phyloP scores from a whole-genome alignment of 2,329 filamentous ascomycete genomes.

The Plenodomus biglobosus region DNA sequence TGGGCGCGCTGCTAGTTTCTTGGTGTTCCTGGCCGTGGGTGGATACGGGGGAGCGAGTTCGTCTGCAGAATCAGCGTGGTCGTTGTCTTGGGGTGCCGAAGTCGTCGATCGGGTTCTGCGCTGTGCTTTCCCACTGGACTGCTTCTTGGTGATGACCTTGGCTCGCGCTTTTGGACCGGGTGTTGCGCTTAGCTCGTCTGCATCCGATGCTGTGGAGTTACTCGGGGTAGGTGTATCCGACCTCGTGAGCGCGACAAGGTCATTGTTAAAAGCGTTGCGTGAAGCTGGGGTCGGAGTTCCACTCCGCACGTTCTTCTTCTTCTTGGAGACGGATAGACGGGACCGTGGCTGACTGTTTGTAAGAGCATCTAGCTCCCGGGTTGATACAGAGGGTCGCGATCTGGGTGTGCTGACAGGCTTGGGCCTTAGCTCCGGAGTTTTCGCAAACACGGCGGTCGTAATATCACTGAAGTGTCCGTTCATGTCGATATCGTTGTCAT shows the following conservation, averaged over 20 bases:
- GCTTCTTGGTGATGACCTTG: too few species aligned
- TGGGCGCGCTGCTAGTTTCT: neutral
- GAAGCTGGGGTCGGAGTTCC: neutral
- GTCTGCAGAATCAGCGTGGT: too few species aligned
- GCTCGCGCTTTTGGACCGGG: too few species aligned
- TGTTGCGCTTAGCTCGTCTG: too few species aligned
- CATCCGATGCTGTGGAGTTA: neutral
- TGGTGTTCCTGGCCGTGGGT: neutral
- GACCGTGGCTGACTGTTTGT: neutral
- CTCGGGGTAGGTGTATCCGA: neutral
- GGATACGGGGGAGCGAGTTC: neutral
- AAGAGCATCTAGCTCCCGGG: neutral
- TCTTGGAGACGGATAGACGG: neutral
- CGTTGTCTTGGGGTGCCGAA: too few species aligned
- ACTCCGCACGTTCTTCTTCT: neutral
- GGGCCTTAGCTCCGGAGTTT: neutral
- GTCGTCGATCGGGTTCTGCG: neutral
- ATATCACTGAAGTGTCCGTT: neutral
- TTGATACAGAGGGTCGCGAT: neutral
- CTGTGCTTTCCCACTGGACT: too few species aligned
- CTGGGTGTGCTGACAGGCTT: neutral
- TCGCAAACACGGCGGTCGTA: neutral
- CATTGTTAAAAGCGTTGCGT: neutral
- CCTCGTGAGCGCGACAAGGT: neutral
- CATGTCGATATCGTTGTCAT: neutral